Percentiles rank a stretch among this genome's conserved stretches.
These are phyloP conservation scores for Chamaenerion angustifolium DNA, from an alignment of 345 rosid genomes.

Conservation along the genomic window DNA sequence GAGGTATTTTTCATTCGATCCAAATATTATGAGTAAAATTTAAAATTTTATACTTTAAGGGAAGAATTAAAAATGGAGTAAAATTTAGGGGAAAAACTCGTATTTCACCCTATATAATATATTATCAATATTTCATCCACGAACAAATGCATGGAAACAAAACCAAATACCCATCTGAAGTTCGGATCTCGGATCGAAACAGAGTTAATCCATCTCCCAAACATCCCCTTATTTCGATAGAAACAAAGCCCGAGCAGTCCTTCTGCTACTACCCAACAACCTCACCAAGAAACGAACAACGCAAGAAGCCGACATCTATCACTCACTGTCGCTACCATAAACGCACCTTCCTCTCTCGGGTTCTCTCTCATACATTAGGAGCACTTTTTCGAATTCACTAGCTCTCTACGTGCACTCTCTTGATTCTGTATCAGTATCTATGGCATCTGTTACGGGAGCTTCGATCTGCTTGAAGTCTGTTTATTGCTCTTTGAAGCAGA, in stretches of 20 bases:
- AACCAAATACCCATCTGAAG: too few relatives aligned
- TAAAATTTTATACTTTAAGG: too few relatives aligned
- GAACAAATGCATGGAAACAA: too few relatives aligned
- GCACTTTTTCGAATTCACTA: neutral
- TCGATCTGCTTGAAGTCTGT: slow-evolving; percentile 9
- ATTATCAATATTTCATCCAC: too few relatives aligned
- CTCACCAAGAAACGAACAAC: slow-evolving; percentile 7
- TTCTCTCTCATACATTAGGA: too few relatives aligned
- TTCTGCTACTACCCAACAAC: neutral
- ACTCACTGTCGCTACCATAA: neutral
- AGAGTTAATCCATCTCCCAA: neutral
- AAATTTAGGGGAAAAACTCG: too few relatives aligned
- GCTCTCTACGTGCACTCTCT: neutral
- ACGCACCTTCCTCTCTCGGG: neutral
- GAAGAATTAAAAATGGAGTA: too few relatives aligned
- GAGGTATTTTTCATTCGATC: too few relatives aligned
- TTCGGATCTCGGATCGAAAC: neutral
- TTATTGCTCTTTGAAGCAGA: slow-evolving; percentile 5
- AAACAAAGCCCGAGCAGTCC: neutral
- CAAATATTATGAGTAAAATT: too few relatives aligned
- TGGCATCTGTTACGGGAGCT: slow-evolving; percentile 10
- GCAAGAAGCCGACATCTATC: slow-evolving; percentile 4
- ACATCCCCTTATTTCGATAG: slow-evolving; percentile 6
- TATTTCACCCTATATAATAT: too few relatives aligned
- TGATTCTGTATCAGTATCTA: neutral